Evolutionary conservation across 2,329 filamentous ascomycete genomes (phyloP).

Genomic region (Colletotrichum sp.): DNA sequence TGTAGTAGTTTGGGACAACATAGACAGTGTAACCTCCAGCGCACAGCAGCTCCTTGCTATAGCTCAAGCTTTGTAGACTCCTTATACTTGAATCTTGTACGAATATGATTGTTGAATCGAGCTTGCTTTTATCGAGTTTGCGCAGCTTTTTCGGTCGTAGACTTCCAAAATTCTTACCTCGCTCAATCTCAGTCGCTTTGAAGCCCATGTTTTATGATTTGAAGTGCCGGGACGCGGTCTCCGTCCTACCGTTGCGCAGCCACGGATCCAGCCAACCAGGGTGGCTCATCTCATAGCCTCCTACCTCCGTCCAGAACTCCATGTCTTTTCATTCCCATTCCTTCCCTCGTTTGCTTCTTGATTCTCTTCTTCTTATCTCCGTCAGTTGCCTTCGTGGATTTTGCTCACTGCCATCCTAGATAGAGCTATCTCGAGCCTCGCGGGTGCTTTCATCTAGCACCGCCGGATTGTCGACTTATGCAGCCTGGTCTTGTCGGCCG

Average conservation of each 20-base stretch:
- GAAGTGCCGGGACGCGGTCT: background rate
- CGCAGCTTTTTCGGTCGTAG: background rate
- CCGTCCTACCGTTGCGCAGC: background rate
- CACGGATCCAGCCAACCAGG: rapidly evolving
- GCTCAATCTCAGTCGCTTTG: rapidly evolving
- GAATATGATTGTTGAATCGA: background rate
- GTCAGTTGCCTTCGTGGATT: background rate
- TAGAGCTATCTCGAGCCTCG: background rate
- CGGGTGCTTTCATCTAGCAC: background rate
- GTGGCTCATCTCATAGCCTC: rapidly evolving
- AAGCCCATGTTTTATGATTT: background rate
- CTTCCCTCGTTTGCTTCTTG: background rate
- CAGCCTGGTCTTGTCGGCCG: background rate
- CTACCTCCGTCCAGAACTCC: rapidly evolving
- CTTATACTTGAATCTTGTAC: background rate
- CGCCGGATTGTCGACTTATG: background rate
- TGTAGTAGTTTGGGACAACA: background rate
- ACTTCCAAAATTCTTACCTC: background rate
- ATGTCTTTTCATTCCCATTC: background rate
- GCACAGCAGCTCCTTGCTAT: background rate
- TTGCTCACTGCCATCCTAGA: background rate
- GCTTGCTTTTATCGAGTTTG: background rate
- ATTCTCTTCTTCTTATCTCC: background rate
- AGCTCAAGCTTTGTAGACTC: background rate
- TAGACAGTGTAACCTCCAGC: background rate